Conservation (phyloP, 2,329 filamentous ascomycete species). For the Pseudohalonectria lignicola region DNA sequence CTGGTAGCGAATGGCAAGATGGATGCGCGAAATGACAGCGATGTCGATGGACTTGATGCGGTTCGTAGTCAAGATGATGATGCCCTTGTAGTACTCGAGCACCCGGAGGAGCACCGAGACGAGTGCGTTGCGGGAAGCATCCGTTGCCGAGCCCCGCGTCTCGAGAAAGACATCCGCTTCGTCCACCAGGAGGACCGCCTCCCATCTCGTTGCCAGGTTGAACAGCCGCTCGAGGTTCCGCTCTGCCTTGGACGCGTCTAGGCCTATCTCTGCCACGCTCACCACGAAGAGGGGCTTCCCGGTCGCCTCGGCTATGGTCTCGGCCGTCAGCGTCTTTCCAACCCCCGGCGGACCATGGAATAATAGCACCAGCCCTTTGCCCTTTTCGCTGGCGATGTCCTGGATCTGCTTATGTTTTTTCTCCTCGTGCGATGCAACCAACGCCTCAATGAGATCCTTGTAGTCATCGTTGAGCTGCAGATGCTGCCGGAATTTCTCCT, state of each 20-base stretch:
- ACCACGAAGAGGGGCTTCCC: conserved; percentile 38
- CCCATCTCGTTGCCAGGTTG: conserved; percentile 10
- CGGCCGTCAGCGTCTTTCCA: conserved; percentile 46
- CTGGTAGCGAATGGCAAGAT: conserved; percentile 22
- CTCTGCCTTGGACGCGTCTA: conserved; percentile 17
- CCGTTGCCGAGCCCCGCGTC: conserved; percentile 7
- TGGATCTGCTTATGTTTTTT: background rate
- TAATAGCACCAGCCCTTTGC: conserved; percentile 20
- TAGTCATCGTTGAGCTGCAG: background rate
- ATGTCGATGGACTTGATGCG: conserved; percentile 27
- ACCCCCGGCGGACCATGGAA: conserved; percentile 24
- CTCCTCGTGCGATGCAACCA: background rate
- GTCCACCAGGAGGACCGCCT: conserved; percentile 12
- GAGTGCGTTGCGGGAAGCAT: conserved; percentile 17
- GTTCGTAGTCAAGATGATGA: conserved; percentile 30
- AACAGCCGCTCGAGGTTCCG: conserved; percentile 12
- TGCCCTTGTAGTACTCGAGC: too few relatives aligned
- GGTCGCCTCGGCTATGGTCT: conserved; percentile 40
- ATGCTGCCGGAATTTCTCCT: background rate
- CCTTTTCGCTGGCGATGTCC: conserved; percentile 16
- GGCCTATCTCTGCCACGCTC: conserved; percentile 28
- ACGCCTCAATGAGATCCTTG: background rate
- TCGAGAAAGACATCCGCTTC: conserved; percentile 14
- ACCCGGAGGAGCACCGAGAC: conserved; percentile 23
- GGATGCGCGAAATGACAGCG: conserved; percentile 26